These are phyloP conservation scores for Rugonectria rugulosa DNA, from an alignment of 2,329 filamentous ascomycete genomes.

Conservation along the genomic window DNA sequence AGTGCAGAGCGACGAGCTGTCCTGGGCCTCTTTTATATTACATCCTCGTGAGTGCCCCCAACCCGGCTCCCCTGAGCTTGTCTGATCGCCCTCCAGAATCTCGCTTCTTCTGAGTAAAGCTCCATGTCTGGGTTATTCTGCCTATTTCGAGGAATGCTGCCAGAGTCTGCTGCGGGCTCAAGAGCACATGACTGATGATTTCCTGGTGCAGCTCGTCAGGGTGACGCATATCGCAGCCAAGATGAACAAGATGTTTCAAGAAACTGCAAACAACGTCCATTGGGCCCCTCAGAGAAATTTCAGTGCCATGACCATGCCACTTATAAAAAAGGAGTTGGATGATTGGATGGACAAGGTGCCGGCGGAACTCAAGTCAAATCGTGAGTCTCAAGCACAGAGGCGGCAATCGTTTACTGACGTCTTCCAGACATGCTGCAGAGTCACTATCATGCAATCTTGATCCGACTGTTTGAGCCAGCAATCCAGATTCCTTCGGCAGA, in stretches of 20 bases:
- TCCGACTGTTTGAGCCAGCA: background rate
- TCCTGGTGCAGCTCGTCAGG: background rate
- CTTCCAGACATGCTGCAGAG: background rate
- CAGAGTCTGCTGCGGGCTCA: background rate
- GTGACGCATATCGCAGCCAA: background rate
- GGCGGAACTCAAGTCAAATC: background rate
- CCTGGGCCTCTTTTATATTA: background rate
- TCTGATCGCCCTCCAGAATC: too few species aligned
- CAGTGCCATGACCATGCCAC: background rate
- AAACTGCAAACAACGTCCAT: background rate
- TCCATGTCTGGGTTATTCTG: background rate
- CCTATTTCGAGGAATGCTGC: background rate
- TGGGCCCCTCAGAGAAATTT: background rate
- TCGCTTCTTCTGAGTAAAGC: background rate
- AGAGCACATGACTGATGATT: background rate
- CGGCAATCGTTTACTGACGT: background rate
- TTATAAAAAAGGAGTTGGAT: background rate
- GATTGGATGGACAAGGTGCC: background rate
- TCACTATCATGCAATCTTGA: background rate
- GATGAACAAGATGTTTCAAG: background rate
- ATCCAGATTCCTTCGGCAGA: background rate
- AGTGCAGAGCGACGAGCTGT: background rate
- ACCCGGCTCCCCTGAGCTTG: too few species aligned
- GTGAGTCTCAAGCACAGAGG: background rate
- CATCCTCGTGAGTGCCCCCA: constrained; percentile 1